Percentiles rank a stretch among this genome's conserved stretches.
phyloP scores from a whole-genome alignment of 1,139 yeast species.

The Ashbya aceris region DNA sequence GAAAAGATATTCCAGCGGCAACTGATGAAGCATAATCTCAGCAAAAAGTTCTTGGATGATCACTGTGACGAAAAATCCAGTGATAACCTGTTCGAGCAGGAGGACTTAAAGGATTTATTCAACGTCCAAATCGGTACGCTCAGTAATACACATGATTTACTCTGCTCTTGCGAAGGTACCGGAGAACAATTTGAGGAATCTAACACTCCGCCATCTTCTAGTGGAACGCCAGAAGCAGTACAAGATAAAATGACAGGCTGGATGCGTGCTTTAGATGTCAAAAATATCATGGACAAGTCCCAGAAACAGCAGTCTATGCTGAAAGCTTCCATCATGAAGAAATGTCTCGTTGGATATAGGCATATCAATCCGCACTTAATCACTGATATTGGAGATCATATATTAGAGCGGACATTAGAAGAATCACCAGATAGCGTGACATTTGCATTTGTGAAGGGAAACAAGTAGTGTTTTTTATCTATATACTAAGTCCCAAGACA shows the following conservation, averaged over 20 bases:
- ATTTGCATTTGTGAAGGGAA: slow-evolving; percentile 22
- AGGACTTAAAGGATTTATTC: slow-evolving; percentile 70
- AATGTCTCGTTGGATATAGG: slow-evolving; percentile 50
- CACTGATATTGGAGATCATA: slow-evolving; percentile 14
- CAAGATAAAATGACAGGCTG: slow-evolving; percentile 30
- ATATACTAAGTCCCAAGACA: not conserved
- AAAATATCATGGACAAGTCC: slow-evolving; percentile 30
- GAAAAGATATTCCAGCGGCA: slow-evolving; percentile 95
- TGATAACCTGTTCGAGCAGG: slow-evolving; percentile 47
- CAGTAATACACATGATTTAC: slow-evolving; percentile 76
- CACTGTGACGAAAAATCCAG: slow-evolving; percentile 33
- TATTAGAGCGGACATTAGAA: slow-evolving; percentile 17
- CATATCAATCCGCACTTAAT: slow-evolving; percentile 44
- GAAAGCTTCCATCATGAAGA: slow-evolving; percentile 39
- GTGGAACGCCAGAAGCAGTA: slow-evolving; percentile 13
- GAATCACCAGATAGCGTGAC: slow-evolving; percentile 14
- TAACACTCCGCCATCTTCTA: slow-evolving; percentile 24
- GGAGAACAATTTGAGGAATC: slow-evolving; percentile 22
- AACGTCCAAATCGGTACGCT: slow-evolving; percentile 42
- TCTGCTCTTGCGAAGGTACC: slow-evolving; percentile 58
- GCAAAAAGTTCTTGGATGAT: slow-evolving; percentile 64
- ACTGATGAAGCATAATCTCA: slow-evolving; percentile 69
- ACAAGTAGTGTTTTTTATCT: not conserved
- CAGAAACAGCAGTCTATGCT: slow-evolving; percentile 20
- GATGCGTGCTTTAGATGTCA: slow-evolving; percentile 46